Base-by-base conservation (phyloP, 768 basidiomycete species). In the Podaxis carcinomalis region DNA sequence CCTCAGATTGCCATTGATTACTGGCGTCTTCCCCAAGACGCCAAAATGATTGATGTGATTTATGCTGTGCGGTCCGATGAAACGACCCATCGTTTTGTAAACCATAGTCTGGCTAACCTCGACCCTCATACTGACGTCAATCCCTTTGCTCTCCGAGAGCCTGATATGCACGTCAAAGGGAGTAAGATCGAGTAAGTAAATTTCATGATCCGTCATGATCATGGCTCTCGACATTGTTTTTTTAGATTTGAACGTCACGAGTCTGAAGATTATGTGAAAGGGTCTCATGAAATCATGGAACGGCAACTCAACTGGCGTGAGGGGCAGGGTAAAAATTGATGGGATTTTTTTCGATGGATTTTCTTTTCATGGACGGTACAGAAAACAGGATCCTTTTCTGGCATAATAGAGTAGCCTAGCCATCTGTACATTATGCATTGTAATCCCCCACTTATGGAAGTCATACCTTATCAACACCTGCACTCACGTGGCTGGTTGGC, bases 21-120 rank as follows among this genome's bases (percentile, higher is more conserved):
- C 74, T 98, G 96, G 93, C 85, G 94, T 23, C 80, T 96, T 35
- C 69, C 72, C 2, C 75, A 83, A 2, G 73, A 89, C 66, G 90
- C 93, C 0, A 94, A 83, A 67, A 75, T 98, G 62, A 77, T 93
- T 19, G 96, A 98, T 67, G 89, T 96, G 51, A 81, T 98, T 52
- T 92, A 92, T 68, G 94, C 93, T 36, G 92, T 98, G 36, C 83
- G 95, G 67, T 93, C 92, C 14, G 95, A 98, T 72, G 95, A 98
- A 71, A 84, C 90, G 0, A 94, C 91, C 0, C 95, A 98, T 68
- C 82, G 93, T 53, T 98, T 98, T 68, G 93, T 96, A 64, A 98
- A 98, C 73, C 96, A 98, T 76, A 92, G 90, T 61, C 78, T 98
- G 37, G 96, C 95, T 3, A 95, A 94, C 74, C 79, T 99, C 53